Base-by-base conservation (phyloP, 257 asterid species). In the Hygrophila difformis region DNA sequence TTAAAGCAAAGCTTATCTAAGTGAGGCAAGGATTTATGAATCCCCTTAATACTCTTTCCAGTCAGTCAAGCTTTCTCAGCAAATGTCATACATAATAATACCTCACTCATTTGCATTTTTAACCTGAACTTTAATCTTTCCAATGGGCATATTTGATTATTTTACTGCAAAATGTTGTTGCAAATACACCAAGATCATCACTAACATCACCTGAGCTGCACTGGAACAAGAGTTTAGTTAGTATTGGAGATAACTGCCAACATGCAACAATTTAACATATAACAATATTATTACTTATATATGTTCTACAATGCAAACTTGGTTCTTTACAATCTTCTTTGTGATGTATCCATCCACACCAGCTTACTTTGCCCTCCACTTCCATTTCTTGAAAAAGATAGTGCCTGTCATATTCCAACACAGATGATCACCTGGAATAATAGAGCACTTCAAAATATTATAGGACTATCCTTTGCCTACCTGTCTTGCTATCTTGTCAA, bases 361-460 rank as follows among this genome's bases (percentile, higher is more conserved):
- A 91, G 82, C 74, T 80, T 86, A 63, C 88, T 79, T 62, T 82
- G 98, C 39, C 93, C 93, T 59, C 88, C 81, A 57, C 65, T 75
- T 68, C 93, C 98, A 62, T 56, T 72, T 52, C 73, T 56, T 59
- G 94, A 57, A 65, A 77, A 91, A 29, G 93, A 79, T 46, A 91
- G 77, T 24, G 59, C 69, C 98, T 91, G 89, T 84, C 82, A 62
- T 64, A 31, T 52, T 57, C 37, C 62, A 44, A 44, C 18, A 55
- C 57, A 26, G 31, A 26, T 40, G n/a, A 40, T 64, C 20, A 67
- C 36, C 56, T 42, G 38, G 39, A 57, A 22, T 17, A 28, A 14
- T 43, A 44, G 57, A 59, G 45, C 3, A 43, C 43, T 48, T 29
- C 11, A 37, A 19, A 52, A 58, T 39, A 51, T 51, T 37, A 34